phyloP scores from a whole-genome alignment of 768 basidiomycete genomes.

The Leccinum uliginosum region DNA sequence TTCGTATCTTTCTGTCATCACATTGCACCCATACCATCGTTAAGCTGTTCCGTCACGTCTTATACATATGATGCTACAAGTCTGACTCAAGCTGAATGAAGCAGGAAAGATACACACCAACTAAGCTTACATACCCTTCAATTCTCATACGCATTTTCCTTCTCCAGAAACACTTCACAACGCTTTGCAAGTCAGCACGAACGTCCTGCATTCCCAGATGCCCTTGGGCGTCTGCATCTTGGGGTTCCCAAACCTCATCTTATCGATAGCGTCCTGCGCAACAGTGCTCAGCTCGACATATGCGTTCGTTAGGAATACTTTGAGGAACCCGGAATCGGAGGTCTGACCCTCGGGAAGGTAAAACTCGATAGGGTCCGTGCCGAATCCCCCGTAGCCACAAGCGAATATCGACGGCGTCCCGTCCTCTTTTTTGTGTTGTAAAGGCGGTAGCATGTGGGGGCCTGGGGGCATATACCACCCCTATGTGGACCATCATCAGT shows the following conservation, averaged over 20 bases:
- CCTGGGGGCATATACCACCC: conserved; percentile 15
- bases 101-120: neutral
- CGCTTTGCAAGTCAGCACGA: conserved; percentile 17
- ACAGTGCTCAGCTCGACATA: conserved; percentile 16
- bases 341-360: conserved; percentile 1
- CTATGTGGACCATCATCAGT: neutral
- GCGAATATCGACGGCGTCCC: conserved; percentile 15
- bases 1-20: neutral
- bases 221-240: conserved; percentile 3
- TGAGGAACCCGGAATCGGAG: conserved; percentile 21
- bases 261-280: conserved; percentile 7
- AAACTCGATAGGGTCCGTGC: conserved; percentile 19
- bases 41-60: neutral
- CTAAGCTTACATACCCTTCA: neutral
- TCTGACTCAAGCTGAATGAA: neutral
- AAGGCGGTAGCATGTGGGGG: conserved; percentile 6
- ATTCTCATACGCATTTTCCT: neutral
- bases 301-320: conserved; percentile 18
- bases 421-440: neutral
- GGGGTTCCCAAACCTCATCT: neutral
- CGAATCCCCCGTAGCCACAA: conserved; percentile 19
- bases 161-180: neutral
- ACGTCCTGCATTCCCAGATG: conserved; percentile 17
- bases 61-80: neutral
- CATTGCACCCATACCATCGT: neutral